phyloP scores from a whole-genome alignment of 2,329 filamentous ascomycete genomes.

The Alternaria hordeiaustralica region DNA sequence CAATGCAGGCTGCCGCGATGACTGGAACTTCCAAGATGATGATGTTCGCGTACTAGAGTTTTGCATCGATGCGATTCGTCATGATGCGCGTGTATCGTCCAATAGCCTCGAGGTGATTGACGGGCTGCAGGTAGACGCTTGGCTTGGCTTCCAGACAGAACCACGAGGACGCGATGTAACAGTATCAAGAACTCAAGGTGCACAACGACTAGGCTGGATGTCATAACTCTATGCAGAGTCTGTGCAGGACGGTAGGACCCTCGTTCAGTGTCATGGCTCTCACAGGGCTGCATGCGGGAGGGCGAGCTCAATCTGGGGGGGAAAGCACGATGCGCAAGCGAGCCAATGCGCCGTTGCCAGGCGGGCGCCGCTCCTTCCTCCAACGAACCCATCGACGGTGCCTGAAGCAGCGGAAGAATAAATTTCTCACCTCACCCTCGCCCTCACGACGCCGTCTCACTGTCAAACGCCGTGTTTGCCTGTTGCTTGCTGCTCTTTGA shows the following conservation, averaged over 20 bases:
- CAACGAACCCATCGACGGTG: slow-evolving; percentile 9
- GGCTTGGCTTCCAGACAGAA: neutral
- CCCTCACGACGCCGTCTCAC: neutral
- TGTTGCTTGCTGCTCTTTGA: slow-evolving; percentile 21
- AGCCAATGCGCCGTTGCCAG: slow-evolving; percentile 33
- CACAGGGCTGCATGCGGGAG: slow-evolving; percentile 26
- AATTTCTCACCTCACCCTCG: neutral
- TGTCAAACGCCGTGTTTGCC: neutral
- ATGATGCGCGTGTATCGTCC: slow-evolving; percentile 14
- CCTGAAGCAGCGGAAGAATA: slow-evolving; percentile 8
- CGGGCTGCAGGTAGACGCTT: neutral
- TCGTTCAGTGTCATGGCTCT: slow-evolving; percentile 6
- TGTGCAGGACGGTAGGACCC: slow-evolving; percentile 7
- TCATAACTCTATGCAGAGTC: neutral
- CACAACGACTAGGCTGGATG: neutral
- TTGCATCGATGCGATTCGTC: neutral
- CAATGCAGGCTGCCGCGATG: neutral
- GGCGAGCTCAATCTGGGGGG: slow-evolving; percentile 23
- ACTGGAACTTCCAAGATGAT: neutral
- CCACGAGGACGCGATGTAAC: neutral
- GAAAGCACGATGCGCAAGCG: slow-evolving; percentile 32
- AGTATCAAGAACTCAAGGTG: neutral
- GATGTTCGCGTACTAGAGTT: neutral
- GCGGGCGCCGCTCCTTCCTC: slow-evolving; percentile 13
- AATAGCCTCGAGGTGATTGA: slow-evolving; percentile 9